These are phyloP conservation scores for Exidia glandulosa DNA, from an alignment of 768 basidiomycete genomes.

Conservation along the genomic window DNA sequence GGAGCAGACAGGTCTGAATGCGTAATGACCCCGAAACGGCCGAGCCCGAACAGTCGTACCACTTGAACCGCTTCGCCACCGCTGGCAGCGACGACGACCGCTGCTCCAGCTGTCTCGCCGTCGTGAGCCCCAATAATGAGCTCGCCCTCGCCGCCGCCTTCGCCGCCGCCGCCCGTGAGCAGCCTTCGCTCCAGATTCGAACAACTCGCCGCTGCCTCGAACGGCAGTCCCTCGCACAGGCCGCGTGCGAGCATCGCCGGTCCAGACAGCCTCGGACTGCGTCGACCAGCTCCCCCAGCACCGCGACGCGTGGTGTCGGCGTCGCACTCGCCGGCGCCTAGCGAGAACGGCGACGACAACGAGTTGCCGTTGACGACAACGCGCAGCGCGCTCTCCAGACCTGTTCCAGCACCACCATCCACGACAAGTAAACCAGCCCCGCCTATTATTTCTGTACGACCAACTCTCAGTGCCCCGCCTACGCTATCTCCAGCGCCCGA, in stretches of 20 bases:
- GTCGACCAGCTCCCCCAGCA: conserved; percentile 22
- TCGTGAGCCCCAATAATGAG: no score
- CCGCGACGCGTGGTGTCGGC: conserved; percentile 27
- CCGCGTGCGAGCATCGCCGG: conserved; percentile 8
- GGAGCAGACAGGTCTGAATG: no score
- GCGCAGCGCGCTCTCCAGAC: conserved; percentile 29
- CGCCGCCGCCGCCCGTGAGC: conserved; percentile 34
- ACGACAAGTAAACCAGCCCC: conserved; percentile 1
- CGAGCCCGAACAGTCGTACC: no score
- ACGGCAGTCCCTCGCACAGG: conserved; percentile 6
- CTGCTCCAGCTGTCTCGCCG: no score
- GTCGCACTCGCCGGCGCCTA: conserved; percentile 11
- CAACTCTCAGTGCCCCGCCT: not conserved
- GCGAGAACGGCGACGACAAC: conserved; percentile 6
- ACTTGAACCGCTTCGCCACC: no score
- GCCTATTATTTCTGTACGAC: conserved; percentile 2
- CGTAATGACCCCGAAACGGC: no score
- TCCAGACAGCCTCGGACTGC: conserved; percentile 7
- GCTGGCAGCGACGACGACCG: no score
- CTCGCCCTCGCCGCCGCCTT: not conserved
- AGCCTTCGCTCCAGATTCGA: conserved; percentile 64
- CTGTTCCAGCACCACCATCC: conserved; percentile 24
- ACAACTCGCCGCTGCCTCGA: conserved; percentile 40
- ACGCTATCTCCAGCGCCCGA: not conserved
- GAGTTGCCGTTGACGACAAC: not conserved